Conservation (phyloP, 2,329 filamentous ascomycete species). For the Polytolypa hystricis region DNA sequence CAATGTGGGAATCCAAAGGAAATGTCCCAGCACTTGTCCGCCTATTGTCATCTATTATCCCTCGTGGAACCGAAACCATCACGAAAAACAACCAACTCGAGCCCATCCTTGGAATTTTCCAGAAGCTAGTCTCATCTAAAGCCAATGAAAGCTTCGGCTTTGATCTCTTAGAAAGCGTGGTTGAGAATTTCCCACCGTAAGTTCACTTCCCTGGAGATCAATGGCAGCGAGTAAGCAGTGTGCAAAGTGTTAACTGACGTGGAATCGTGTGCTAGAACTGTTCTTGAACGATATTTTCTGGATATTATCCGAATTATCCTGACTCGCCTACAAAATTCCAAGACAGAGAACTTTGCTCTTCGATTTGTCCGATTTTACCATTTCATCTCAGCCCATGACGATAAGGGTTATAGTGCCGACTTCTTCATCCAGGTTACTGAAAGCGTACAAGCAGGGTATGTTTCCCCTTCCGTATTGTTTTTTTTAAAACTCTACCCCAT, state of each 20-base stretch:
- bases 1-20: constrained; percentile 81
- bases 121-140: constrained; percentile 72
- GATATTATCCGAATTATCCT: constrained; percentile 75
- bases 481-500: background rate
- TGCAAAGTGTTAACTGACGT: constrained; percentile 1
- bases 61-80: constrained; percentile 62
- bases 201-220: constrained; percentile 23
- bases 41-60: constrained; percentile 72
- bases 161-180: constrained; percentile 74
- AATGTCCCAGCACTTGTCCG: constrained; percentile 87
- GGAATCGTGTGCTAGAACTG: constrained; percentile 34
- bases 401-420: constrained; percentile 78
- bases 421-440: constrained; percentile 84
- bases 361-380: constrained; percentile 94
- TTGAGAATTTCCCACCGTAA: constrained; percentile 61
- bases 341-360: constrained; percentile 71
- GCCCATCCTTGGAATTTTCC: constrained; percentile 87
- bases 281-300: constrained; percentile 65
- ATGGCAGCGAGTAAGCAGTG: background rate
- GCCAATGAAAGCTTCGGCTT: constrained; percentile 78
- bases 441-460: constrained; percentile 58
- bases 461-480: constrained; percentile 6
- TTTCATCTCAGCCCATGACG: constrained; percentile 67
- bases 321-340: constrained; percentile 58
- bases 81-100: constrained; percentile 71